phyloP scores from a whole-genome alignment of 768 basidiomycete species.

The Lyophyllum decastes region DNA sequence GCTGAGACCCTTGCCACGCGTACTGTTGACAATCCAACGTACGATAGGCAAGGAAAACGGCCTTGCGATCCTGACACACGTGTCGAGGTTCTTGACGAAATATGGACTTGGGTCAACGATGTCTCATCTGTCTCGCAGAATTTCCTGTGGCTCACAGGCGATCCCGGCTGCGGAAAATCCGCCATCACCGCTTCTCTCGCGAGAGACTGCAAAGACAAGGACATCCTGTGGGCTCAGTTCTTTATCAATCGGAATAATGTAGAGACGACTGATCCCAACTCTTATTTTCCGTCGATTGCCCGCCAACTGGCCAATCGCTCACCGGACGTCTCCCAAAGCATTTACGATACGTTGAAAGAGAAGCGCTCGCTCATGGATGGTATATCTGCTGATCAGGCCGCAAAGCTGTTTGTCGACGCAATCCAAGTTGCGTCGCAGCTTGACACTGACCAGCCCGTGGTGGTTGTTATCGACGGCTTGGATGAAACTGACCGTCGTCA shows the following conservation, averaged over 20 bases:
- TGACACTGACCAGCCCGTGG: constrained; percentile 9
- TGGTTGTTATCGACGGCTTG: constrained; percentile 19
- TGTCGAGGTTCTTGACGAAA: constrained; percentile 7
- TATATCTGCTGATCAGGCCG: constrained; percentile 14
- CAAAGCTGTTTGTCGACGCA: constrained; percentile 9
- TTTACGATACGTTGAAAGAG: constrained; percentile 7
- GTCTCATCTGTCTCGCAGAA: background rate
- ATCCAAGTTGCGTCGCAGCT: constrained; percentile 6
- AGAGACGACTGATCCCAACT: constrained; percentile 11
- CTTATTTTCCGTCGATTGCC: constrained; percentile 20
- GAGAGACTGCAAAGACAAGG: constrained; percentile 5
- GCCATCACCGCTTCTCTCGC: constrained; percentile 17
- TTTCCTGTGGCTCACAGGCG: constrained; percentile 20
- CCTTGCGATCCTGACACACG: constrained; percentile 17
- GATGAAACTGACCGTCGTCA: constrained; percentile 16
- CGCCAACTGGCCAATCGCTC: constrained; percentile 13
- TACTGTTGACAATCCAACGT: constrained; percentile 10
- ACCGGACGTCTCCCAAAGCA: background rate
- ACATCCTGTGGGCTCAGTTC: constrained; percentile 16
- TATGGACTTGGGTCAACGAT: constrained; percentile 13
- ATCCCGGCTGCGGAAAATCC: constrained; percentile 19
- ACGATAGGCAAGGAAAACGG: constrained; percentile 15
- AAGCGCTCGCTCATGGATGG: constrained; percentile 4
- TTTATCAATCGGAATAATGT: constrained; percentile 15
- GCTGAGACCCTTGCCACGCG: constrained; percentile 2